Evolutionary conservation across 2,329 filamentous ascomycete species (phyloP).

Genomic region (Whalleya microplaca): DNA sequence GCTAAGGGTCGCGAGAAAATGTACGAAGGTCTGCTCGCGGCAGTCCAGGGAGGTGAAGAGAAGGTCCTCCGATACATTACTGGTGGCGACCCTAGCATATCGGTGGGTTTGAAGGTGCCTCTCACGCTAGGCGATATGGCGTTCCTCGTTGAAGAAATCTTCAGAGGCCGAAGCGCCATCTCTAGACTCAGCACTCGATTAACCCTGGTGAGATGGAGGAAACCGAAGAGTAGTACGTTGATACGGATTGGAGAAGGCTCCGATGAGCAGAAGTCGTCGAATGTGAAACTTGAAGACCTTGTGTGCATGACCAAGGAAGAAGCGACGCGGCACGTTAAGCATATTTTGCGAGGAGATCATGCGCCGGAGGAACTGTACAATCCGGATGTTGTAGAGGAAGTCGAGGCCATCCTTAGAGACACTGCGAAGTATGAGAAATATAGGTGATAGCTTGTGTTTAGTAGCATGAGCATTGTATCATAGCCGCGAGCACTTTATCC

Average conservation of each 20-base stretch:
- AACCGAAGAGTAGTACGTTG: conserved; percentile 62
- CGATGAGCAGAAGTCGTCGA: conserved; percentile 78
- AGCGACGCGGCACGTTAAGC: conserved; percentile 70
- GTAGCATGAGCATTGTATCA: background rate
- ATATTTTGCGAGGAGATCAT: conserved; percentile 73
- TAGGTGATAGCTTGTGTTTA: conserved; percentile 35
- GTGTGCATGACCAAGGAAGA: conserved; percentile 43
- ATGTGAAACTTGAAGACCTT: conserved; percentile 47
- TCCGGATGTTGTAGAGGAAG: conserved; percentile 64
- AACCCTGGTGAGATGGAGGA: conserved; percentile 79
- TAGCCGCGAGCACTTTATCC: conserved; percentile 1
- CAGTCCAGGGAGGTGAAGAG: conserved; percentile 79
- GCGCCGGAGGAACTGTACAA: conserved; percentile 75
- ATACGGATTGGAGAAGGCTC: conserved; percentile 64
- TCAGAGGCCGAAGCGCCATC: conserved; percentile 77
- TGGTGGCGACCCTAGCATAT: conserved; percentile 51
- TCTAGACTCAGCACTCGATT: conserved; percentile 82
- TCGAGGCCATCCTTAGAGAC: conserved; percentile 70
- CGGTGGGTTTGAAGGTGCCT: conserved; percentile 77
- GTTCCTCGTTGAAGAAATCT: conserved; percentile 90
- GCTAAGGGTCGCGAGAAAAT: conserved; percentile 87
- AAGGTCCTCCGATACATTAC: conserved; percentile 63
- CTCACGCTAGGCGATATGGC: conserved; percentile 80
- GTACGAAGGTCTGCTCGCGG: conserved; percentile 81
- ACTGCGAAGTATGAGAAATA: conserved; percentile 64